phyloP scores from a whole-genome alignment of 805 yeast genomes.

The Starmera caribaea region DNA sequence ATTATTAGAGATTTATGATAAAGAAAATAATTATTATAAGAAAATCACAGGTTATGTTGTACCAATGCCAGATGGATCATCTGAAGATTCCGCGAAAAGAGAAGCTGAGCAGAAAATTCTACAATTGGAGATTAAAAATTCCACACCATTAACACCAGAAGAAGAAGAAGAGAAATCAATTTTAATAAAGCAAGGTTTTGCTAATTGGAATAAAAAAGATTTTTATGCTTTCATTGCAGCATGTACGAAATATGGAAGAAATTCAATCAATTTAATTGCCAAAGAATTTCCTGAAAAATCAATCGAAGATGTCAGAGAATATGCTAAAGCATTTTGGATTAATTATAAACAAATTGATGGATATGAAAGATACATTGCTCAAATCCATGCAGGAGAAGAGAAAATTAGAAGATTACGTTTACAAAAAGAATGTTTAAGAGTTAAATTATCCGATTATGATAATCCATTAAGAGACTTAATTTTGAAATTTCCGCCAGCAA shows the following conservation, averaged over 20 bases:
- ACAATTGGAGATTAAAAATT: constrained; percentile 63
- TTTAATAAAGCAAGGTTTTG: constrained; percentile 56
- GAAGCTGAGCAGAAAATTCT: constrained; percentile 41
- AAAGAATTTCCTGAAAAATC: constrained; percentile 70
- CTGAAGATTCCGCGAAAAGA: constrained; percentile 25
- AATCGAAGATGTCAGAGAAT: constrained; percentile 66
- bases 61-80: constrained; percentile 50
- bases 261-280: constrained; percentile 60
- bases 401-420: constrained; percentile 50
- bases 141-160: constrained; percentile 77
- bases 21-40: constrained; percentile 70
- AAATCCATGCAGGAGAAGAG: constrained; percentile 87
- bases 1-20: constrained; percentile 64
- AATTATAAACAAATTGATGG: constrained; percentile 77
- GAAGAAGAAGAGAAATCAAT: constrained; percentile 58
- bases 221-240: constrained; percentile 71
- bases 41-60: constrained; percentile 57
- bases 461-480: constrained; percentile 75
- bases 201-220: constrained; percentile 82
- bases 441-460: constrained; percentile 59
- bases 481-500: constrained; percentile 63
- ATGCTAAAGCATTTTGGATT: constrained; percentile 76
- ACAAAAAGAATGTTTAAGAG: constrained; percentile 72
- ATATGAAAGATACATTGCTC: constrained; percentile 70
- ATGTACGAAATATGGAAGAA: constrained; percentile 74